phyloP scores from a whole-genome alignment of 768 basidiomycete genomes.

The Mycena leptocephala region DNA sequence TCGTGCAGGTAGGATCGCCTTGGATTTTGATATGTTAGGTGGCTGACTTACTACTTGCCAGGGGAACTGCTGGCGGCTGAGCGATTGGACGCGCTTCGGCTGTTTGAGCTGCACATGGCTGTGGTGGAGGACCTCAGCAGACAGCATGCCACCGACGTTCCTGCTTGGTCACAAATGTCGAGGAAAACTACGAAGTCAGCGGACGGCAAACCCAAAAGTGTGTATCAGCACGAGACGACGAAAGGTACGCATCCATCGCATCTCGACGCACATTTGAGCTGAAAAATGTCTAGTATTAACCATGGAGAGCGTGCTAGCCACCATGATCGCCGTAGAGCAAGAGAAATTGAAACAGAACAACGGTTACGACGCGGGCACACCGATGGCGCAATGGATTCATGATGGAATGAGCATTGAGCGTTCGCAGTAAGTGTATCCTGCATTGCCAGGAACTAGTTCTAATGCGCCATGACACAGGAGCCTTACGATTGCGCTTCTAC shows the following conservation, averaged over 20 bases:
- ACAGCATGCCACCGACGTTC: slow-evolving; percentile 18
- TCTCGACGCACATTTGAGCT: not conserved
- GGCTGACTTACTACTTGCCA: not conserved
- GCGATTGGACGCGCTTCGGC: slow-evolving; percentile 2
- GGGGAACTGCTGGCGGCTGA: slow-evolving; percentile 17
- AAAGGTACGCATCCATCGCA: not conserved
- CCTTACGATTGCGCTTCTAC: too few species aligned
- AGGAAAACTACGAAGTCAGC: too few species aligned
- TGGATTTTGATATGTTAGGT: not conserved
- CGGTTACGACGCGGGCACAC: too few species aligned
- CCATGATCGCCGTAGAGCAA: slow-evolving; percentile 13
- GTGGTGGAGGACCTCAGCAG: slow-evolving; percentile 11
- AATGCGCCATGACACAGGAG: too few species aligned
- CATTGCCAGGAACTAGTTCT: too few species aligned
- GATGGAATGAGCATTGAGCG: too few species aligned
- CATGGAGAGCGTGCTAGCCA: slow-evolving; percentile 4
- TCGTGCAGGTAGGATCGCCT: not conserved
- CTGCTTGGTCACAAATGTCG: too few species aligned
- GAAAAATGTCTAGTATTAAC: not conserved
- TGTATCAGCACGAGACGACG: slow-evolving; percentile 13
- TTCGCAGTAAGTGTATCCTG: too few species aligned
- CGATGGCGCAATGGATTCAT: too few species aligned
- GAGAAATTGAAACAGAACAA: not conserved
- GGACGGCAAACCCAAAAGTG: not conserved
- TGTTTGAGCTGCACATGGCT: slow-evolving; percentile 23